Conservation (phyloP, 345 rosid genomes). For the Euphorbia tirucalli region DNA sequence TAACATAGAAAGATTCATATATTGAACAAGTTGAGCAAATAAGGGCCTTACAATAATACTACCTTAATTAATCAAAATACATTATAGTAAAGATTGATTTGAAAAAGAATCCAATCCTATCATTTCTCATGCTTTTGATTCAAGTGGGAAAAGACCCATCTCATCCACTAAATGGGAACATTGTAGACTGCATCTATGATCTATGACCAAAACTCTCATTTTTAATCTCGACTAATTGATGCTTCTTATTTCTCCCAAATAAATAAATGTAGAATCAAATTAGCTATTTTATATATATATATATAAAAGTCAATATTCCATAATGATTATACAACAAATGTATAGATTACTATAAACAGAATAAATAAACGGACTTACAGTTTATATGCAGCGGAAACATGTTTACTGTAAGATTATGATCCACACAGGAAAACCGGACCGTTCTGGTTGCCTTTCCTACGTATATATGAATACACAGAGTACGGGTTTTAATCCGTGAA, state of each 20-base stretch:
- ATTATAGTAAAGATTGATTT: neutral
- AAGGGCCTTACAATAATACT: slow-evolving; percentile 2
- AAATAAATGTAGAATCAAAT: too few relatives aligned
- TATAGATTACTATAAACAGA: too few relatives aligned
- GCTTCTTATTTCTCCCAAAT: neutral
- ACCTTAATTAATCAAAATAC: neutral
- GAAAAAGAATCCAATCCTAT: slow-evolving; percentile 4
- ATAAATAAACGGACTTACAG: too few relatives aligned
- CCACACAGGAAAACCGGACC: too few relatives aligned
- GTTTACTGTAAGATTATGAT: too few relatives aligned
- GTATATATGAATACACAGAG: too few relatives aligned
- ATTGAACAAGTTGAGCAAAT: slow-evolving; percentile 10
- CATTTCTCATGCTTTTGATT: neutral
- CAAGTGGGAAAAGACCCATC: slow-evolving; percentile 12
- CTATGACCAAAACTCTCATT: neutral
- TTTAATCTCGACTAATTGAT: neutral
- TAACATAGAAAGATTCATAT: slow-evolving; percentile 12
- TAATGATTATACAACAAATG: too few relatives aligned
- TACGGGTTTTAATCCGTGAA: too few relatives aligned
- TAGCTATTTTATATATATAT: too few relatives aligned
- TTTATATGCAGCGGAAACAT: too few relatives aligned
- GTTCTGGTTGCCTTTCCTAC: too few relatives aligned
- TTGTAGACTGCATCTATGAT: neutral
- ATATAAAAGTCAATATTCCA: too few relatives aligned
- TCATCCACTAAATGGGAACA: slow-evolving; percentile 10